These are phyloP conservation scores for Pseudonitzschia multistriata DNA, from an alignment of 108 stramenopile genomes.

Conservation along the genomic window DNA sequence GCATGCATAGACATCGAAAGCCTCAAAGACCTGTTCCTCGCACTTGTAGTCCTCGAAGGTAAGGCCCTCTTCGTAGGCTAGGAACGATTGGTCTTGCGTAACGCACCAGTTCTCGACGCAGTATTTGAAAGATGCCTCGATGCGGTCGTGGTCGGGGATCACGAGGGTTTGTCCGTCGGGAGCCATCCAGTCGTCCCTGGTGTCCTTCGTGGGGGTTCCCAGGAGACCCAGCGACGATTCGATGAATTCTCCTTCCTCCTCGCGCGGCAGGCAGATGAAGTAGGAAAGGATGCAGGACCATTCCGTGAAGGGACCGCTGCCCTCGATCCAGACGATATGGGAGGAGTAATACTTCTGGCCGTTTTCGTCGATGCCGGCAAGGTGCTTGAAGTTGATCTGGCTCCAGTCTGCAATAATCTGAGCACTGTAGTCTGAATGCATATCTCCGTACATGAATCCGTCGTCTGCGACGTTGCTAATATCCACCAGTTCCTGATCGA, in stretches of 20 bases:
- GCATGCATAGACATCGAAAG: not conserved
- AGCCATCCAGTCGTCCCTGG: conserved; percentile 19
- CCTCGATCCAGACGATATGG: conserved; percentile 10
- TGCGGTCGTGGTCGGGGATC: not conserved
- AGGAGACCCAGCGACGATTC: conserved; percentile 1
- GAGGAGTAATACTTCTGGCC: not conserved
- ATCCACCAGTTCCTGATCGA: not conserved
- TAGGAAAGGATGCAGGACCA: conserved; percentile 10
- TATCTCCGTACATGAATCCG: conserved; percentile 1
- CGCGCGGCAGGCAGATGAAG: conserved; percentile 8
- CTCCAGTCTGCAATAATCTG: not conserved
- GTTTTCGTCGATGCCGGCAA: not conserved
- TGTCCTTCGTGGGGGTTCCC: conserved; percentile 14
- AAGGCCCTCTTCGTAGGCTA: not conserved
- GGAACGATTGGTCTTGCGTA: not conserved
- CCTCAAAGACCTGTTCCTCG: not conserved
- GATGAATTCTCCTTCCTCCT: not conserved
- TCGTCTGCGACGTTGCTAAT: not conserved
- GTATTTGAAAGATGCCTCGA: conserved; percentile 1
- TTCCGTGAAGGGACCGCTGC: not conserved
- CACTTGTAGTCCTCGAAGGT: conserved; percentile 8
- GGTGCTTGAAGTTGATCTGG: conserved; percentile 6
- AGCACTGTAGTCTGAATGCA: not conserved
- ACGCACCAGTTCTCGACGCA: conserved; percentile 16
- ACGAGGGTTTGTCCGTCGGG: not conserved